phyloP scores from a whole-genome alignment of 371 early-diverging fungal species.

The Apophysomyces trapeziformis region DNA sequence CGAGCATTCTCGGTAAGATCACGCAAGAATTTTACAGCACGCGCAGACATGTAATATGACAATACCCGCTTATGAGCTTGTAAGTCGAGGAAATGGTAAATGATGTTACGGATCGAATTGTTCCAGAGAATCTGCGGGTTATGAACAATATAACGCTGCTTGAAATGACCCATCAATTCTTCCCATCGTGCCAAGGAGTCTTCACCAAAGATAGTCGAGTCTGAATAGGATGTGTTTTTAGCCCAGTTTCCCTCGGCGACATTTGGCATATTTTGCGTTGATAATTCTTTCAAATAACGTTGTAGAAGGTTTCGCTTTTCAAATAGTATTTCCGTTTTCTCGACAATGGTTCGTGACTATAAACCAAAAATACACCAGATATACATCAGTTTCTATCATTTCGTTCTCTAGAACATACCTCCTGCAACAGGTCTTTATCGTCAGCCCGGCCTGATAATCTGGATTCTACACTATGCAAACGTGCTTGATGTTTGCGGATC shows the following conservation, averaged over 20 bases:
- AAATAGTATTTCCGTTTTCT: conserved; percentile 47
- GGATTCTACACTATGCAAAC: conserved; percentile 41
- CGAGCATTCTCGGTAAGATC: conserved; percentile 42
- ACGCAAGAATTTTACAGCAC: conserved; percentile 53
- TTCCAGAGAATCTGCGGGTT: conserved; percentile 60
- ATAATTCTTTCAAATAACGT: conserved; percentile 37
- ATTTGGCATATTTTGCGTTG: conserved; percentile 30
- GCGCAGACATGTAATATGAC: conserved; percentile 53
- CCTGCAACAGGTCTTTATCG: conserved; percentile 26
- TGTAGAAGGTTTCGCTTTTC: conserved; percentile 51
- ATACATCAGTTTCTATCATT: conserved; percentile 13
- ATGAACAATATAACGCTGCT: conserved; percentile 52
- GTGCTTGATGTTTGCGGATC: conserved; percentile 57
- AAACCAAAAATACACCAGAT: background rate
- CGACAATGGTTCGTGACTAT: conserved; percentile 45
- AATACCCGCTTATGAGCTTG: conserved; percentile 49
- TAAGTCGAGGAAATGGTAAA: conserved; percentile 52
- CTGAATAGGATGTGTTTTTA: conserved; percentile 22
- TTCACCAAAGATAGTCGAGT: conserved; percentile 38
- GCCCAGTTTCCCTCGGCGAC: conserved; percentile 10
- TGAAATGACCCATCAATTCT: conserved; percentile 50
- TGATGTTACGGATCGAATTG: conserved; percentile 52
- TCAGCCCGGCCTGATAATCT: conserved; percentile 25
- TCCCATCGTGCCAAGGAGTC: conserved; percentile 47
- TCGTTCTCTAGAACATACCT: conserved; percentile 25